A percentile compares a stretch with the other conserved stretches of the same genome.
These are phyloP conservation scores for Neopestalotiopsis clavispora DNA, from an alignment of 2,329 filamentous ascomycete genomes.

Conservation along the genomic window DNA sequence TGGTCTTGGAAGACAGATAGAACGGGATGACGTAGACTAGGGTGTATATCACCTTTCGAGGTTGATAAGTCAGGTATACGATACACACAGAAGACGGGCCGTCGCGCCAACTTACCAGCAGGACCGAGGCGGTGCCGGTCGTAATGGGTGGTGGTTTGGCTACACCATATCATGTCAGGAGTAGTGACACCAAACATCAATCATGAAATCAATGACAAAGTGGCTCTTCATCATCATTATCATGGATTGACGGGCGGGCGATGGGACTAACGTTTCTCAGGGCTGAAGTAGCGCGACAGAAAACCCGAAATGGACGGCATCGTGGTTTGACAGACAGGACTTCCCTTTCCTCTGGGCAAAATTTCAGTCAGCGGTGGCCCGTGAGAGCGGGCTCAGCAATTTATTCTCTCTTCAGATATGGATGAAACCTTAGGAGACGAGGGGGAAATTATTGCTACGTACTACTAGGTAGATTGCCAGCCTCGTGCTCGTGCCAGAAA, in stretches of 20 bases:
- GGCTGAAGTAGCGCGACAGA: slow-evolving; percentile 33
- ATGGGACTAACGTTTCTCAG: slow-evolving; percentile 34
- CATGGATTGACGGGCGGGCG: background rate
- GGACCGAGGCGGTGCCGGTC: slow-evolving; percentile 38
- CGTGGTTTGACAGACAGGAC: slow-evolving; percentile 15
- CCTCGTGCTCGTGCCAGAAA: background rate
- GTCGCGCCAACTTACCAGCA: slow-evolving; percentile 38
- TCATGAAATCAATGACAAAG: background rate
- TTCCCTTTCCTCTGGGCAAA: background rate
- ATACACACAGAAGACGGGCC: slow-evolving; percentile 11
- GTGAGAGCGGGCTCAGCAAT: slow-evolving; percentile 10
- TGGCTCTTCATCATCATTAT: background rate
- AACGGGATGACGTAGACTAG: slow-evolving; percentile 88
- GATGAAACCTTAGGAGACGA: background rate
- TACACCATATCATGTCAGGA: slow-evolving; percentile 27
- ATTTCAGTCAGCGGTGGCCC: slow-evolving; percentile 10
- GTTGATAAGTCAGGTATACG: background rate
- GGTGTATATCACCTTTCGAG: slow-evolving; percentile 74
- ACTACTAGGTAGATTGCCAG: background rate
- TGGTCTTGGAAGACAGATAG: slow-evolving; percentile 80
- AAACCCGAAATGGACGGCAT: slow-evolving; percentile 36
- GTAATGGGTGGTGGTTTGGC: slow-evolving; percentile 46
- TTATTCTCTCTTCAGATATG: background rate
- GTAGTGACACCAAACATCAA: background rate
- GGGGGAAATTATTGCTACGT: background rate